phyloP scores from a whole-genome alignment of 306 rosid species.

The Oemleria cerasiformis region DNA sequence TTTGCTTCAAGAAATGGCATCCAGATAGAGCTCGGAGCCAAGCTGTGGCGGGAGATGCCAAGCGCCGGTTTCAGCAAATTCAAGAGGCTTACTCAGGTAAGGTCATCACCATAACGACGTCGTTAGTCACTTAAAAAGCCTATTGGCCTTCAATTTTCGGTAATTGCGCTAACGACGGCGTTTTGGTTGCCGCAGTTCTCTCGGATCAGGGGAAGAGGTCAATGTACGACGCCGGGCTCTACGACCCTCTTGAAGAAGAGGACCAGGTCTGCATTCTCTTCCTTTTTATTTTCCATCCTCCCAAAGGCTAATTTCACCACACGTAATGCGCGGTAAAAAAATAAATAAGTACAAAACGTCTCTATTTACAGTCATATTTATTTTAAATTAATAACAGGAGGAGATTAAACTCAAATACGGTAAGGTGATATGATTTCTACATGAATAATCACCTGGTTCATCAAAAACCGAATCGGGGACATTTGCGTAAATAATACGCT shows the following conservation, averaged over 20 bases:
- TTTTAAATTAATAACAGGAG: no score
- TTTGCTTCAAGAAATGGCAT: constrained; percentile 67
- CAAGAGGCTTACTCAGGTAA: constrained; percentile 94
- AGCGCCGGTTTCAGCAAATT: constrained; percentile 82
- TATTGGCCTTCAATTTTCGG: neutral
- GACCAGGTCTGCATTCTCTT: constrained; percentile 54
- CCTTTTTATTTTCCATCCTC: neutral
- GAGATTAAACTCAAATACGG: no score
- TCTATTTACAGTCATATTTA: no score
- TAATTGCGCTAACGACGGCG: neutral
- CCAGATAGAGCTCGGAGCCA: constrained; percentile 73
- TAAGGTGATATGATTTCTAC: no score
- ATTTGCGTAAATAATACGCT: no score
- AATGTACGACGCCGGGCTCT: constrained; percentile 88
- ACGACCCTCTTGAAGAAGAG: constrained; percentile 77
- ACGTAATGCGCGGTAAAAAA: constrained; percentile 14
- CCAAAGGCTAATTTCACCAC: constrained; percentile 14
- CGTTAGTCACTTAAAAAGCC: neutral
- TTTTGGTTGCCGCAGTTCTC: constrained; percentile 54
- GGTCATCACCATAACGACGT: constrained; percentile 4
- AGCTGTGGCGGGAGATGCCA: constrained; percentile 66
- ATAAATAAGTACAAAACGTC: neutral
- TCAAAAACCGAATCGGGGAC: no score
- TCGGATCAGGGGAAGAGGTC: constrained; percentile 83
- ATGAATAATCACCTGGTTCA: no score